Conservation (phyloP, 2,329 filamentous ascomycete species). For the Fusarium sp. region DNA sequence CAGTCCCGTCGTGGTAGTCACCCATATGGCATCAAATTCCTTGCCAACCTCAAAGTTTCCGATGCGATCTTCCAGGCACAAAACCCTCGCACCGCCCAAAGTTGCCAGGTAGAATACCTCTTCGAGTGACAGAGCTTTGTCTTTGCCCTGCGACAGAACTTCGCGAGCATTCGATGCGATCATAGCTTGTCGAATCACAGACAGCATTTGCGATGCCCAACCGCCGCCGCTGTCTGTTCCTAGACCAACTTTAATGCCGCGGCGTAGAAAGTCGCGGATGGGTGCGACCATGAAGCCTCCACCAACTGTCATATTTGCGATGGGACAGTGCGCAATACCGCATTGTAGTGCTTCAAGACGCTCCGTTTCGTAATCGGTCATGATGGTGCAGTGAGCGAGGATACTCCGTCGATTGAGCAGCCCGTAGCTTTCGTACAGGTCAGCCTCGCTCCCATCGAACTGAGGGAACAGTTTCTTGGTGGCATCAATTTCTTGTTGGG, state of each 20-base stretch:
- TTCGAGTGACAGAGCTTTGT: conserved; percentile 22
- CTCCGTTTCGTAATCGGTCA: conserved; percentile 21
- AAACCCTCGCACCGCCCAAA: conserved; percentile 5
- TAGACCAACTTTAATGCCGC: conserved; percentile 15
- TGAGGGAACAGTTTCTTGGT: conserved; percentile 15
- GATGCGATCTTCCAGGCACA: conserved; percentile 9
- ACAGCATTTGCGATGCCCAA: conserved; percentile 26
- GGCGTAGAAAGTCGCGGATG: conserved; percentile 14
- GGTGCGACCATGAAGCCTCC: conserved; percentile 29
- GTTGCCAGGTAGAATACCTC: conserved; percentile 22
- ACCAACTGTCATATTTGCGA: conserved; percentile 24
- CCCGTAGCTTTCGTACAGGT: conserved; percentile 17
- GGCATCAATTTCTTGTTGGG: conserved; percentile 22
- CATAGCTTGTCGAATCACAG: conserved; percentile 26
- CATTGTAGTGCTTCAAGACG: not conserved
- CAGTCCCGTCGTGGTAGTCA: conserved; percentile 6
- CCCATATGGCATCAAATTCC: conserved; percentile 22
- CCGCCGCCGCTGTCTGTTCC: conserved; percentile 23
- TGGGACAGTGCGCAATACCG: conserved; percentile 16
- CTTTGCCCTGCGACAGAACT: not conserved
- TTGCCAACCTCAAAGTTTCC: conserved; percentile 21
- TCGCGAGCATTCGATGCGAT: conserved; percentile 23
- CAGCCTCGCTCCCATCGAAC: conserved; percentile 23
- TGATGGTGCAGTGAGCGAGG: conserved; percentile 27
- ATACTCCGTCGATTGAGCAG: conserved; percentile 23